Conservation (phyloP, 306 rosid genomes). For the Leucaena leucocephala region DNA sequence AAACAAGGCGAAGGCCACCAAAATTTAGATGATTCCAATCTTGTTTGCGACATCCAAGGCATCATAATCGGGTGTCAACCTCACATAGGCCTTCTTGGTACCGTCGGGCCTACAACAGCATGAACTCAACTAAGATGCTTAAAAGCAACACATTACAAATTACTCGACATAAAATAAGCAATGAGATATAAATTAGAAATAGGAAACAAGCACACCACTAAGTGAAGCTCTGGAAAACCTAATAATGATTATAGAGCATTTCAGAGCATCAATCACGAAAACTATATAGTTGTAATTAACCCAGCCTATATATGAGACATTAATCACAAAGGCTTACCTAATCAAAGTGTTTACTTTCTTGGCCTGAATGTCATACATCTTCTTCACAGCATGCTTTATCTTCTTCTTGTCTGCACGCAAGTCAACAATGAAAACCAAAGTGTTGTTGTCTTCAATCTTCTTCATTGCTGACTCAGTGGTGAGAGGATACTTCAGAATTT, state of each 20-base stretch:
- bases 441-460: constrained; percentile 86
- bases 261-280: neutral
- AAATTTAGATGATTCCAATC: constrained; percentile 78
- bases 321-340: constrained; percentile 50
- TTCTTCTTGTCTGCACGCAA: constrained; percentile 87
- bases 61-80: constrained; percentile 85
- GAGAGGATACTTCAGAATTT: constrained; percentile 75
- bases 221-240: too few species aligned
- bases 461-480: constrained; percentile 93
- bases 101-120: constrained; percentile 79
- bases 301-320: neutral
- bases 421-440: constrained; percentile 89
- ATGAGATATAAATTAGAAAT: neutral
- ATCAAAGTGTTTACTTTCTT: constrained; percentile 89
- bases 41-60: constrained; percentile 93
- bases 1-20: constrained; percentile 3
- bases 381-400: constrained; percentile 82
- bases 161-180: neutral
- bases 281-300: neutral
- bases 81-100: constrained; percentile 89
- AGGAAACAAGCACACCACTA: too few species aligned
- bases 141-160: constrained; percentile 13
- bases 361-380: constrained; percentile 87
- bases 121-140: neutral
- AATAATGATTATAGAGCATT: neutral